phyloP scores from a whole-genome alignment of 1,284 basidiomycete species.

The Fistulinella cinereoalba region DNA sequence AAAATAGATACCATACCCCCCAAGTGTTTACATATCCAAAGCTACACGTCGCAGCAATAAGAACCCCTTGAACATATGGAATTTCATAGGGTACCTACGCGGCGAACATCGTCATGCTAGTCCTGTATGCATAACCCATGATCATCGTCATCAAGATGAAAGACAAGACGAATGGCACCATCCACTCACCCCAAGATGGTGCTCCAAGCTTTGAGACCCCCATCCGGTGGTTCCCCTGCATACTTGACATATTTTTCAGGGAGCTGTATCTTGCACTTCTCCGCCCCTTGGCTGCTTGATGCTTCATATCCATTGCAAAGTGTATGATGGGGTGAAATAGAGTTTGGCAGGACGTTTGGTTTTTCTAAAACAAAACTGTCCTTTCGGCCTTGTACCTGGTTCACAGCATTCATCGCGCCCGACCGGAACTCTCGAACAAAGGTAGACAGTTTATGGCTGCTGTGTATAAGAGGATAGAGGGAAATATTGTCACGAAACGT shows the following conservation, averaged over 20 bases:
- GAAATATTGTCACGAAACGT: too few species aligned
- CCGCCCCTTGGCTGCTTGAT: slow-evolving; percentile 2
- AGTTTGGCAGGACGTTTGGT: not conserved
- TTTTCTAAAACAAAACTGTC: too few species aligned
- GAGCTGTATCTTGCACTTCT: slow-evolving; percentile 9
- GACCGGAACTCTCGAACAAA: too few species aligned
- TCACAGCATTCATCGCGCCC: too few species aligned
- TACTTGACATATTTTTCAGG: slow-evolving; percentile 20
- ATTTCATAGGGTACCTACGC: slow-evolving; percentile 7
- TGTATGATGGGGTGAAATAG: slow-evolving; percentile 4
- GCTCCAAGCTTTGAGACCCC: slow-evolving; percentile 52
- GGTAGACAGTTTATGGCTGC: too few species aligned
- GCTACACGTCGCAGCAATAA: slow-evolving; percentile 12
- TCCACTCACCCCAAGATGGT: slow-evolving; percentile 44
- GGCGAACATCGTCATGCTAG: slow-evolving; percentile 17
- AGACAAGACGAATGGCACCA: not conserved
- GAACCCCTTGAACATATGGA: slow-evolving; percentile 7
- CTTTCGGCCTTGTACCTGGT: too few species aligned
- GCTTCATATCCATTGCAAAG: slow-evolving; percentile 3
- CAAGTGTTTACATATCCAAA: slow-evolving; percentile 30
- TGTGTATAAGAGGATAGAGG: too few species aligned
- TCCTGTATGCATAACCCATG: slow-evolving; percentile 8
- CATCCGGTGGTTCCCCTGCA: slow-evolving; percentile 41
- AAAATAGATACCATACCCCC: slow-evolving; percentile 22
- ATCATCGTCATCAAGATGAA: slow-evolving; percentile 12